A percentile compares a stretch with the other conserved stretches of the same genome.
Conservation (phyloP, 1,139 yeast species). For the Debaryomyces subglobosus region DNA sequence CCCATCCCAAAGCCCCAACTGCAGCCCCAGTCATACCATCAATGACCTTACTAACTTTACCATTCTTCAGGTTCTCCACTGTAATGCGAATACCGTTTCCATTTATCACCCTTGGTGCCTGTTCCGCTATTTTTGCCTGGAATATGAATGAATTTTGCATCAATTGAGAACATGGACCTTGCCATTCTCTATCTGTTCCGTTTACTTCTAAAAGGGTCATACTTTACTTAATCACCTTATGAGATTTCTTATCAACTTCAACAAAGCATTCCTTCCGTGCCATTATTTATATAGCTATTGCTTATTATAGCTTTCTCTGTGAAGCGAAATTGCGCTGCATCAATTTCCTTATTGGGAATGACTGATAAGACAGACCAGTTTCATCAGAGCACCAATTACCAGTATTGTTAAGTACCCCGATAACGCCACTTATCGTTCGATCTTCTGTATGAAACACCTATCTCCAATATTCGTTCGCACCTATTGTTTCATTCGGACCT, state of each 20-base stretch:
- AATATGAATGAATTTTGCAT: slow-evolving; percentile 27
- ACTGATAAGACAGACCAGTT: neutral
- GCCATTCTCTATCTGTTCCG: neutral
- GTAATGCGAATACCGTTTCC: slow-evolving; percentile 54
- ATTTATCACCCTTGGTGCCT: slow-evolving; percentile 44
- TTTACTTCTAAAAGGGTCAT: slow-evolving; percentile 1
- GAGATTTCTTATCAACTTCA: neutral
- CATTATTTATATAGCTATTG: neutral
- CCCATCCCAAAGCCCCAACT: slow-evolving; percentile 63
- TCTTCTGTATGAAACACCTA: neutral
- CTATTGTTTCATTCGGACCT: neutral
- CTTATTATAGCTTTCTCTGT: neutral
- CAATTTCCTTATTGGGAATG: neutral
- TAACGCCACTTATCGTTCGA: neutral
- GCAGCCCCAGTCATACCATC: slow-evolving; percentile 71
- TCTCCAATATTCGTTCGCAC: neutral
- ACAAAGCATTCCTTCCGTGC: neutral
- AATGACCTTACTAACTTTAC: slow-evolving; percentile 39
- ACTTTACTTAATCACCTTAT: neutral
- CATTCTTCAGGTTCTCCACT: slow-evolving; percentile 51
- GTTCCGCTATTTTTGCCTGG: slow-evolving; percentile 43
- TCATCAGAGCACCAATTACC: neutral
- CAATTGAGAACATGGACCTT: slow-evolving; percentile 1
- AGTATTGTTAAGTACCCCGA: neutral
- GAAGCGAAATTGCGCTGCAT: neutral